Percentiles rank a stretch among this genome's conserved stretches.
These are phyloP conservation scores for Amphibolis antarctica DNA, from an alignment of 106 monocot species.

Conservation along the genomic window DNA sequence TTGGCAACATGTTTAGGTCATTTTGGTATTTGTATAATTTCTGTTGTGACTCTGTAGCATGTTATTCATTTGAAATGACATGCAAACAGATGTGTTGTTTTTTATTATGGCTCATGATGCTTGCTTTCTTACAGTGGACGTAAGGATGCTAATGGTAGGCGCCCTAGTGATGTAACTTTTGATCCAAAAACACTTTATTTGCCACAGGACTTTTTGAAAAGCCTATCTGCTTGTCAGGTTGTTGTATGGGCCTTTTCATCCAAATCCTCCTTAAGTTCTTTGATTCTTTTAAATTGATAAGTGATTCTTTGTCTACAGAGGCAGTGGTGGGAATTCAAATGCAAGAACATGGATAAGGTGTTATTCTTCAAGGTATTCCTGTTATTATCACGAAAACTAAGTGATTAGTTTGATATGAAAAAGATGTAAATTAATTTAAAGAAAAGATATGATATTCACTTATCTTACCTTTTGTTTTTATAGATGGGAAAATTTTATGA, in stretches of 20 bases:
- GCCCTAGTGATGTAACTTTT: constrained; percentile 49
- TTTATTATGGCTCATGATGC: background rate
- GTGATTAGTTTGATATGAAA: background rate
- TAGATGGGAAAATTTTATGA: constrained; percentile 99
- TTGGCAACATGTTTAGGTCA: too few species aligned
- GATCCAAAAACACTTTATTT: constrained; percentile 83
- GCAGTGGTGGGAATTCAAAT: constrained; percentile 99
- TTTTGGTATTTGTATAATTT: too few species aligned
- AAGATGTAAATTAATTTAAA: background rate
- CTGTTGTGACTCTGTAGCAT: too few species aligned
- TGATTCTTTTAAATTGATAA: constrained; percentile 5
- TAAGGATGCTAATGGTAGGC: constrained; percentile 64
- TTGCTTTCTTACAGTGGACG: constrained; percentile 33
- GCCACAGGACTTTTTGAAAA: constrained; percentile 73
- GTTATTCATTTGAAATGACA: too few species aligned
- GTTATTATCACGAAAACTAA: background rate
- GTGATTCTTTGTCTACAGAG: constrained; percentile 34
- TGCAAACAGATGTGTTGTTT: too few species aligned
- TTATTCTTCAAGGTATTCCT: constrained; percentile 84
- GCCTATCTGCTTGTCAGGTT: constrained; percentile 86
- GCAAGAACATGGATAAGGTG: constrained; percentile 95
- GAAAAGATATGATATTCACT: background rate
- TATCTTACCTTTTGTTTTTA: constrained; percentile 15
- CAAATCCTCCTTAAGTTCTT: too few species aligned
- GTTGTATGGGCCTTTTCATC: background rate